phyloP scores from a whole-genome alignment of 164 flowering plant genomes.

The Platanus orientalis region DNA sequence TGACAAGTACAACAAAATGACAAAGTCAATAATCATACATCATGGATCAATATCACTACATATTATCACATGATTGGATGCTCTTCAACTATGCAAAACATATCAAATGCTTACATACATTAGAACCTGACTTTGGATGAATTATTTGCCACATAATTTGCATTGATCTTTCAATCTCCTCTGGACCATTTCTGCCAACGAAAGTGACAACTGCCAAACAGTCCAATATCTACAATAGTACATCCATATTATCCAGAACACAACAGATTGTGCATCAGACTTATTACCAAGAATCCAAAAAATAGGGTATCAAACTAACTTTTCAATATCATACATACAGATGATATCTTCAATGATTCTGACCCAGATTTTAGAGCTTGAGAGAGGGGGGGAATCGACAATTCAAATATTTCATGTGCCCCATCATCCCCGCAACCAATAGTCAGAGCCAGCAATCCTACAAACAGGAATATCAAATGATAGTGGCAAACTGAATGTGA shows the following conservation, averaged over 20 bases:
- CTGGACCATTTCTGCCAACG: conserved; percentile 63
- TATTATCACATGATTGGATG: background rate
- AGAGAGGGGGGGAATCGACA: conserved; percentile 47
- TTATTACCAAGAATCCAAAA: conserved; percentile 2
- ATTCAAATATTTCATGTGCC: conserved; percentile 66
- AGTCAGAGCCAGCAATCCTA: conserved; percentile 80
- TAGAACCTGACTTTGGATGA: conserved; percentile 67
- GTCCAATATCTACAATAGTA: conserved; percentile 48
- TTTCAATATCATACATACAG: conserved; percentile 34
- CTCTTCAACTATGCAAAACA: background rate
- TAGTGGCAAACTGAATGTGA: too few relatives aligned
- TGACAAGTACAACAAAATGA: conserved; percentile 16
- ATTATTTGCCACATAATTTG: conserved; percentile 79
- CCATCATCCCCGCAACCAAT: conserved; percentile 54
- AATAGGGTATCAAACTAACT: too few relatives aligned
- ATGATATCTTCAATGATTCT: conserved; percentile 41
- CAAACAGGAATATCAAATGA: conserved; percentile 5
- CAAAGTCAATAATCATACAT: background rate
- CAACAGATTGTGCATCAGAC: conserved; percentile 1
- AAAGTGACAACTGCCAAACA: conserved; percentile 81
- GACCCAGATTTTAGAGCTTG: conserved; percentile 61
- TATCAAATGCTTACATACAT: conserved; percentile 38
- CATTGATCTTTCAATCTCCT: conserved; percentile 66
- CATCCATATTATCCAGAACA: background rate
- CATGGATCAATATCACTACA: background rate